Base-by-base conservation (phyloP, 73 alveolate genomes). In the Paramecium primaurelia region DNA sequence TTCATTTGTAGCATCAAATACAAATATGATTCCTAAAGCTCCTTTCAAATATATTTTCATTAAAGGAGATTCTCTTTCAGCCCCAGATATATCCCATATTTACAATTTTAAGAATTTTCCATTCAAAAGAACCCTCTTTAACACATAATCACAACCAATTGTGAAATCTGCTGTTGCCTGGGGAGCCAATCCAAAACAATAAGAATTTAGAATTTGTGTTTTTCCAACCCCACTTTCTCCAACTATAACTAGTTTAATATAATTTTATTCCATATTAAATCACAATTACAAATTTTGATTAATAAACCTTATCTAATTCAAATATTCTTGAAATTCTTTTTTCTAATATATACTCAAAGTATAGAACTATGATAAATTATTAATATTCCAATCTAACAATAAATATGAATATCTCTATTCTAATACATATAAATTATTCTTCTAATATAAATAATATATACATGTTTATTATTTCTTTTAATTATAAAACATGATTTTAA, bases 151-250 rank as follows among this genome's bases (percentile, higher is more conserved):
- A 18, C 91, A 44, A 38, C 91, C 91, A 4, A 80, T 47, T 1
- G 77, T 80, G 28, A 54, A 54, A 45, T 25, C 47, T 8, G 25
- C 90, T 20, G 11, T 36, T 18, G 25, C 16, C 4, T 40, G 9
- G 2, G 75, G 91, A 25, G n/a, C 30, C 47, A 80, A 42, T 14
- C 90, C 91, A 80, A 80, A 44, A 18, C 75, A 80, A 44, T 80
- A 80, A 42, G 91, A 14, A 49, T 80, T 80, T 3, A 80, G 91
- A 28, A 80, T 80, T 80, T 44, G 32, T n/a, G 77, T 80, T 58
- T 86, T 86, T 10, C 89, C 89, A 18, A 86, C 93, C 12, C 93
- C 93, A 8, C 45, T 60, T 18, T 58, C 68, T 11, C 93, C 90
- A 11, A 86, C 90, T 28, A 86, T 8, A n/a, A 59, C 93, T 4